Conservation (phyloP, 805 yeast genomes). For the Wickerhamomyces kurtzmanii region DNA sequence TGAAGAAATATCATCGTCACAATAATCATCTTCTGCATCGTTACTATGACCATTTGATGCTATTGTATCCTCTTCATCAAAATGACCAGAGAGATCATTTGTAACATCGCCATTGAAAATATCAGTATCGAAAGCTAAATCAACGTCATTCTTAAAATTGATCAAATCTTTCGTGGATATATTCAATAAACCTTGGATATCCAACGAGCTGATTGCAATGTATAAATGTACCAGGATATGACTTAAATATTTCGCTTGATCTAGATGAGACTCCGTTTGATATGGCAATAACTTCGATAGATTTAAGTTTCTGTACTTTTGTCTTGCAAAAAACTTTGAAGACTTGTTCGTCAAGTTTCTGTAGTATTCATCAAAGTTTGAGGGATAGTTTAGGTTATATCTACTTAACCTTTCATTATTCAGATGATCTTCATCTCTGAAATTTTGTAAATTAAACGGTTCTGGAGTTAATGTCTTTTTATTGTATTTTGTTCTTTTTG, state of each 20-base stretch:
- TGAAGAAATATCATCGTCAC: slow-evolving; percentile 25
- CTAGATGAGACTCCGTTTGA: slow-evolving; percentile 53
- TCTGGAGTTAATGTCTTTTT: too few relatives aligned
- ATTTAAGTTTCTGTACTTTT: slow-evolving; percentile 20
- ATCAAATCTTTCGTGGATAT: slow-evolving; percentile 64
- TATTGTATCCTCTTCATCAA: slow-evolving; percentile 26
- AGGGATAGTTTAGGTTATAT: slow-evolving; percentile 45
- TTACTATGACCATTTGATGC: slow-evolving; percentile 26
- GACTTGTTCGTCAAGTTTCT: slow-evolving; percentile 19
- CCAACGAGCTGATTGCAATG: slow-evolving; percentile 66
- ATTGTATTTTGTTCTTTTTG: too few relatives aligned
- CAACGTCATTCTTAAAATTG: slow-evolving; percentile 25
- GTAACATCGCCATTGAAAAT: slow-evolving; percentile 29
- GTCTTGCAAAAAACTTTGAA: slow-evolving; percentile 29
- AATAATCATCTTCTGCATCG: slow-evolving; percentile 23
- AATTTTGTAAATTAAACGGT: too few relatives aligned
- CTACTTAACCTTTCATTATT: slow-evolving; percentile 21
- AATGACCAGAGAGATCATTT: slow-evolving; percentile 25
- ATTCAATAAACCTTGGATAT: slow-evolving; percentile 59
- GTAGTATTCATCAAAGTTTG: slow-evolving; percentile 22
- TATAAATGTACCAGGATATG: slow-evolving; percentile 77
- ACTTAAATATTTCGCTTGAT: slow-evolving; percentile 62
- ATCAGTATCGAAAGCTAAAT: slow-evolving; percentile 45
- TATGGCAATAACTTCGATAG: slow-evolving; percentile 54
- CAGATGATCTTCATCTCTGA: slow-evolving; percentile 12